Evolutionary conservation across 2,329 filamentous ascomycete genomes (phyloP).

Genomic region (Neospermospora avenae): DNA sequence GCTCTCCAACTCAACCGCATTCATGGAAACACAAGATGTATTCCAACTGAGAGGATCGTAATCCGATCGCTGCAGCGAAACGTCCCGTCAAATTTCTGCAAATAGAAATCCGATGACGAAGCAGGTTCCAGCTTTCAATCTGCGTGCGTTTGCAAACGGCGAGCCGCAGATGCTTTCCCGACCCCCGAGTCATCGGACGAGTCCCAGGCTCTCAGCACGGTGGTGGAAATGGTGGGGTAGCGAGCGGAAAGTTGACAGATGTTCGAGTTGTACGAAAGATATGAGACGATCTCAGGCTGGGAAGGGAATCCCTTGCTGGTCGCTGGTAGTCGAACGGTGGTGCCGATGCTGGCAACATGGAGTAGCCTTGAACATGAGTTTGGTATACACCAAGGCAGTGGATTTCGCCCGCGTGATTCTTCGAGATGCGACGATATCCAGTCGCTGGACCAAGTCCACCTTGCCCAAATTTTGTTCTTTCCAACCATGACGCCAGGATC

Average conservation of each 20-base stretch:
- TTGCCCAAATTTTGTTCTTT: neutral
- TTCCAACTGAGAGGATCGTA: slow-evolving; percentile 17
- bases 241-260: slow-evolving; percentile 10
- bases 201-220: neutral
- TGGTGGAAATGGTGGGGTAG: slow-evolving; percentile 20
- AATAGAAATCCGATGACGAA: slow-evolving; percentile 5
- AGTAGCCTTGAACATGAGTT: slow-evolving; percentile 24
- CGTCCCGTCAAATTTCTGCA: slow-evolving; percentile 14
- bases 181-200: slow-evolving; percentile 23
- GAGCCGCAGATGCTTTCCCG: slow-evolving; percentile 17
- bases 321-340: slow-evolving; percentile 14
- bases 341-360: slow-evolving; percentile 9
- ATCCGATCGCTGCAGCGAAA: slow-evolving; percentile 24
- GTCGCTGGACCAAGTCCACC: slow-evolving; percentile 14
- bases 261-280: slow-evolving; percentile 13
- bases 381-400: slow-evolving; percentile 17
- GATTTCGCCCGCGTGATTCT: slow-evolving; percentile 3
- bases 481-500: neutral
- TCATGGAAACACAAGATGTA: slow-evolving; percentile 18
- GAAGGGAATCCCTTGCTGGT: slow-evolving; percentile 14
- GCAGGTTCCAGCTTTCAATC: slow-evolving; percentile 13
- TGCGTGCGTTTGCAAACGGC: slow-evolving; percentile 7
- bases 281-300: slow-evolving; percentile 24
- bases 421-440: neutral
- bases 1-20: slow-evolving; percentile 23